phyloP scores from a whole-genome alignment of 179 eudicot species.

The Corrigiola litoralis region DNA sequence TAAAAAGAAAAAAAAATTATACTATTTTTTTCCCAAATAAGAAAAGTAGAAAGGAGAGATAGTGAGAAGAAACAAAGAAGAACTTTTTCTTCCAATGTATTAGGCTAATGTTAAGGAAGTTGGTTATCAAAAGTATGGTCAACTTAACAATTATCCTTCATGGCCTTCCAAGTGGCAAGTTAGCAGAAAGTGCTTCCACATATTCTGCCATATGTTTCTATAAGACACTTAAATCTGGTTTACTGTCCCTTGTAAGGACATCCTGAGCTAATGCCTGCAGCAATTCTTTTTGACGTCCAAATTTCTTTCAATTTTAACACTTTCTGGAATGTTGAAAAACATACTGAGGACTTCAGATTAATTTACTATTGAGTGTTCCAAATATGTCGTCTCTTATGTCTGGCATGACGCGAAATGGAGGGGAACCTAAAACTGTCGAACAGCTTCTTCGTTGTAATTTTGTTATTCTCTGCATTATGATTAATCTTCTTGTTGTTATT shows the following conservation, averaged over 20 bases:
- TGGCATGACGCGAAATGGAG: constrained; percentile 23
- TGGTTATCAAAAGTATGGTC: constrained; percentile 22
- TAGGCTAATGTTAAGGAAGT: constrained; percentile 28
- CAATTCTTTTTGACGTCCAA: neutral
- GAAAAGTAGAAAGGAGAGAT: neutral
- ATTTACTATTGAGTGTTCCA: neutral
- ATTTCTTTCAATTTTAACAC: neutral
- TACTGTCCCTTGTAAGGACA: constrained; percentile 12
- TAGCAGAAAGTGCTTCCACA: constrained; percentile 15
- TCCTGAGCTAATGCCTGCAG: constrained; percentile 4
- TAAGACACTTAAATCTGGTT: constrained; percentile 18
- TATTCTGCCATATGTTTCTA: constrained; percentile 29
- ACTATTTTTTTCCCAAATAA: constrained; percentile 2
- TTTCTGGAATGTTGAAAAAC: neutral
- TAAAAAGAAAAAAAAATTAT: neutral
- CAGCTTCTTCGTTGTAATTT: constrained; percentile 54
- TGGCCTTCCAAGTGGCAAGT: constrained; percentile 25
- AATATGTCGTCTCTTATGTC: constrained; percentile 50
- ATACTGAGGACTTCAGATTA: neutral
- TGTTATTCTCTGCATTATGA: neutral
- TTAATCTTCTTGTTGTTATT: neutral
- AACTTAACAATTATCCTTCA: constrained; percentile 9
- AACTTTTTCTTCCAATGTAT: neutral
- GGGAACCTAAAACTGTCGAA: constrained; percentile 34
- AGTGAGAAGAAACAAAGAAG: neutral